Evolutionary conservation across 2,329 filamentous ascomycete genomes (phyloP).

Genomic region (Rutstroemia sp.): DNA sequence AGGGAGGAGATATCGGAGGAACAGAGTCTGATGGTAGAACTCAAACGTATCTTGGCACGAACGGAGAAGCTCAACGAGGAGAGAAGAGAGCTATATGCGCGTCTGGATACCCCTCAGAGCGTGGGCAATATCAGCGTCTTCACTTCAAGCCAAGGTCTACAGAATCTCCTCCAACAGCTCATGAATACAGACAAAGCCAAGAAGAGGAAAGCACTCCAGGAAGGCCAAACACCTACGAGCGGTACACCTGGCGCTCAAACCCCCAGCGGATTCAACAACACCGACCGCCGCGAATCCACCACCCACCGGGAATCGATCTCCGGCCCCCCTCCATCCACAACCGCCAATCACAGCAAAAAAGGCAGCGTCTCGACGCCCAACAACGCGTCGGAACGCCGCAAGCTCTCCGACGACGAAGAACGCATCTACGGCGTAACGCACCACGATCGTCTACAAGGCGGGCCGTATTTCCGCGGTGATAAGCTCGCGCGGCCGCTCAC

Average conservation of each 20-base stretch:
- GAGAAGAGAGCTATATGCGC: conserved; percentile 75
- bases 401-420: conserved; percentile 70
- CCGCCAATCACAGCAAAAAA: conserved; percentile 23
- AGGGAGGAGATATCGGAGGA: conserved; percentile 90
- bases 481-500: conserved; percentile 71
- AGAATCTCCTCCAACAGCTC: conserved; percentile 73
- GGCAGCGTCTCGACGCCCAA: conserved; percentile 19
- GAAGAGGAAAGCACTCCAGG: conserved; percentile 69
- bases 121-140: conserved; percentile 66
- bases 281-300: conserved; percentile 30
- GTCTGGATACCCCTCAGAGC: conserved; percentile 74
- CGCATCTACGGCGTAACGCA: conserved; percentile 75
- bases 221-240: conserved; percentile 37
- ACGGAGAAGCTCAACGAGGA: conserved; percentile 83
- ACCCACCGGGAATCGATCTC: conserved; percentile 24
- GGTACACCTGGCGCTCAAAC: conserved; percentile 28
- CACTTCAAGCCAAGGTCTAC: conserved; percentile 73
- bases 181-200: conserved; percentile 80
- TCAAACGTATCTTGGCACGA: conserved; percentile 83
- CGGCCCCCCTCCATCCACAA: conserved; percentile 28
- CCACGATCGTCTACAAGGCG: conserved; percentile 77
- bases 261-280: conserved; percentile 30
- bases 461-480: conserved; percentile 85
- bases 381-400: conserved; percentile 49
- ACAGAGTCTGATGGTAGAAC: conserved; percentile 78